Evolutionary conservation across 2,329 filamentous ascomycete genomes (phyloP).

Genomic region (Venturia effusa): DNA sequence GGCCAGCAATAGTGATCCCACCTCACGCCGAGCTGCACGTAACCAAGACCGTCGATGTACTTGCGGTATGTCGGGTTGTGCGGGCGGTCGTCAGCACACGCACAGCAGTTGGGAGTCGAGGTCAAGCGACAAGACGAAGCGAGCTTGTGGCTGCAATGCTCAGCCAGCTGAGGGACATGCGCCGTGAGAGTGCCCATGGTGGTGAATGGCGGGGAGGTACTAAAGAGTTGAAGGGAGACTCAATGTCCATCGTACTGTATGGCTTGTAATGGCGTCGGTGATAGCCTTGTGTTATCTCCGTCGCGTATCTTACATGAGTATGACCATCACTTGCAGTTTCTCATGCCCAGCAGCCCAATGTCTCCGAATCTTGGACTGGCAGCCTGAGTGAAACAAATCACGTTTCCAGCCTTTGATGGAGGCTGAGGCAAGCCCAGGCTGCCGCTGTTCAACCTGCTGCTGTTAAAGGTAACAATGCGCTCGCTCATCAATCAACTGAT

Average conservation of each 20-base stretch:
- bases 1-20: conserved; percentile 43
- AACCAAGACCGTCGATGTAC: conserved; percentile 41
- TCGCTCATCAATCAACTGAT: not conserved
- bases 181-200: conserved; percentile 30
- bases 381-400: too few species aligned
- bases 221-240: too few species aligned
- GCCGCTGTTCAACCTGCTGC: not conserved
- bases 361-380: not conserved
- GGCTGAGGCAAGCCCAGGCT: not conserved
- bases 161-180: conserved; percentile 23
- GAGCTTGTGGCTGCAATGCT: conserved; percentile 31
- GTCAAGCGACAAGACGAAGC: conserved; percentile 32
- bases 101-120: conserved; percentile 29
- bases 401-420: not conserved
- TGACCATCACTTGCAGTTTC: not conserved
- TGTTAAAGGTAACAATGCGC: not conserved
- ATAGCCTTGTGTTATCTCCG: not conserved
- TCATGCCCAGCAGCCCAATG: not conserved
- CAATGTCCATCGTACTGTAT: too few species aligned
- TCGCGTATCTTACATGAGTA: too few species aligned
- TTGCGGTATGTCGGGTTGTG: conserved; percentile 34
- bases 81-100: conserved; percentile 28
- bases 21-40: conserved; percentile 35
- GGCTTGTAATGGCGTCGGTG: not conserved
- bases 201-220: conserved; percentile 13